These are phyloP conservation scores for Gossypium thurberi DNA, from an alignment of 345 rosid genomes.

Conservation along the genomic window DNA sequence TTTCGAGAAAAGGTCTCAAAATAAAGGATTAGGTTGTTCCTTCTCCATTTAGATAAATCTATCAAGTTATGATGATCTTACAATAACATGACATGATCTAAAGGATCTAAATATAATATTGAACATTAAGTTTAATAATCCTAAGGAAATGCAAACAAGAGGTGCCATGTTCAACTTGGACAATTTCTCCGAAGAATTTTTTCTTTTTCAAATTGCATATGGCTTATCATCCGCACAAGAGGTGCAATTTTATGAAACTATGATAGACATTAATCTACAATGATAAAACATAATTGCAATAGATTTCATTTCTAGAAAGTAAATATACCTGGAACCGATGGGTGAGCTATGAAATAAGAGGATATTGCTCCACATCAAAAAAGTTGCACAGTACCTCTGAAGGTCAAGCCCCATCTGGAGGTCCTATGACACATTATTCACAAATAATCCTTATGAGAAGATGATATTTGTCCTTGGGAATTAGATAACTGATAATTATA, in stretches of 20 bases:
- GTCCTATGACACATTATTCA: slow-evolving; percentile 45
- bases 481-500: neutral
- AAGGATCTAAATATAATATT: neutral
- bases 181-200: too few relatives aligned
- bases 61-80: neutral
- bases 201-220: too few relatives aligned
- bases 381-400: slow-evolving; percentile 86
- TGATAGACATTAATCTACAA: neutral
- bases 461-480: neutral
- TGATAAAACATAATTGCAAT: neutral
- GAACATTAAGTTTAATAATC: slow-evolving; percentile 1
- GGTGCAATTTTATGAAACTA: neutral
- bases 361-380: slow-evolving; percentile 80
- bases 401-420: slow-evolving; percentile 90
- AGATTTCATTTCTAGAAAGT: neutral
- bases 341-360: slow-evolving; percentile 73
- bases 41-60: too few relatives aligned
- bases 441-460: slow-evolving; percentile 3
- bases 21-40: too few relatives aligned
- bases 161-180: too few relatives aligned
- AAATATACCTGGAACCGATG: slow-evolving; percentile 69
- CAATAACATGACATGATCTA: neutral
- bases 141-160: neutral
- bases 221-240: too few relatives aligned
- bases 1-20: too few relatives aligned